Conservation (phyloP, 106 monocot species). For the Dioscorea alata region DNA sequence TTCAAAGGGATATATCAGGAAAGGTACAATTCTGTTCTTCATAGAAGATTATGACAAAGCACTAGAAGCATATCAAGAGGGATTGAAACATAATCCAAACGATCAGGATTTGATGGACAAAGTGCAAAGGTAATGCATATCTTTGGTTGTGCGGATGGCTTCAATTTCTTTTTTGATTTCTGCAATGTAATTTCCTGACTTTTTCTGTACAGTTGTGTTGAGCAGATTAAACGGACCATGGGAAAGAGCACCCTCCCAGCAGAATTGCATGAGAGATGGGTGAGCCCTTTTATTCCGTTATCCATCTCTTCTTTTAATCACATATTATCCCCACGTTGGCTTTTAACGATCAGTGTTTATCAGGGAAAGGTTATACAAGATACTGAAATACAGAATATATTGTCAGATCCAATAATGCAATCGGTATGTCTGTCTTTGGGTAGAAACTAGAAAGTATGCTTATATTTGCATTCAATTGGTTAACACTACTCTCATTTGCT, state of each 20-base stretch:
- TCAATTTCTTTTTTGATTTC: background rate
- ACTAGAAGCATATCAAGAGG: constrained; percentile 86
- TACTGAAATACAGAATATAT: constrained; percentile 77
- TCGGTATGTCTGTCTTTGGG: constrained; percentile 33
- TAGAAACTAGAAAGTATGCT: no score
- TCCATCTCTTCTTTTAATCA: background rate
- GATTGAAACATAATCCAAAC: constrained; percentile 74
- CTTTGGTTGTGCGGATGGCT: no score
- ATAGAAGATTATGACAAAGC: constrained; percentile 99
- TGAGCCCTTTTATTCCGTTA: constrained; percentile 2
- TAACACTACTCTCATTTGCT: no score
- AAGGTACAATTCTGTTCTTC: constrained; percentile 88
- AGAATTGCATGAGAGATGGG: constrained; percentile 93
- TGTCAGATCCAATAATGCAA: constrained; percentile 80
- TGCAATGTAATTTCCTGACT: background rate
- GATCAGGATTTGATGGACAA: constrained; percentile 85
- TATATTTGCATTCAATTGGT: no score
- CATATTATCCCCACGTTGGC: background rate
- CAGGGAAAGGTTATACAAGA: constrained; percentile 89
- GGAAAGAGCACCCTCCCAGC: constrained; percentile 20
- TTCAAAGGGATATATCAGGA: constrained; percentile 84
- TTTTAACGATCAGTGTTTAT: background rate
- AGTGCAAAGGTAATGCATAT: constrained; percentile 48
- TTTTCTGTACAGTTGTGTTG: constrained; percentile 60
- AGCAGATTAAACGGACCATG: constrained; percentile 90